These are phyloP conservation scores for Sordariomycetes sp. DNA, from an alignment of 2,329 filamentous ascomycete genomes.

Conservation along the genomic window DNA sequence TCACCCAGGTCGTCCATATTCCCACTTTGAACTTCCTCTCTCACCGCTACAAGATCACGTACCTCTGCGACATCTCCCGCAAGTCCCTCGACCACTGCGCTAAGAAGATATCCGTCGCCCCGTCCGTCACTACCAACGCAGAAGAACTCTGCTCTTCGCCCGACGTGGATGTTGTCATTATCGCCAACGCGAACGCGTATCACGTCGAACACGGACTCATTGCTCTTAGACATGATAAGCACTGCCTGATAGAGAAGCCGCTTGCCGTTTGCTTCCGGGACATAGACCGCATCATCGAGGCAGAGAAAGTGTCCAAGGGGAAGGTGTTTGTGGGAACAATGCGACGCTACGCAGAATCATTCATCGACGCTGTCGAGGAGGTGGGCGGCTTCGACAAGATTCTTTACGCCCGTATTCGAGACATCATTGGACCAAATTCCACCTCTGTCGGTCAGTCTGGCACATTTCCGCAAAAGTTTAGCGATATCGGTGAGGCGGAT, in stretches of 20 bases:
- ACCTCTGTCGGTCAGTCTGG: not conserved
- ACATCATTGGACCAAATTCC: not conserved
- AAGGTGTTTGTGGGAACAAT: not conserved
- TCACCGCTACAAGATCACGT: constrained; percentile 24
- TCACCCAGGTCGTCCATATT: not conserved
- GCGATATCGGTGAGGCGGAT: not conserved
- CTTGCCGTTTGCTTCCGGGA: constrained; percentile 32
- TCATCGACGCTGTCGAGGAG: not conserved
- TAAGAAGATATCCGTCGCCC: constrained; percentile 9
- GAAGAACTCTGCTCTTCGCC: constrained; percentile 25
- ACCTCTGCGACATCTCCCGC: constrained; percentile 36
- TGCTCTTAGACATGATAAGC: constrained; percentile 38
- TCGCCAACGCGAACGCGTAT: constrained; percentile 37
- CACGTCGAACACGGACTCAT: constrained; percentile 37
- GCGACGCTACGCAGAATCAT: not conserved
- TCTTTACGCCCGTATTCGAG: not conserved
- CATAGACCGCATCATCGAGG: constrained; percentile 30
- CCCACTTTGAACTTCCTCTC: not conserved
- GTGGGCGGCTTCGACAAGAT: not conserved
- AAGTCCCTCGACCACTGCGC: constrained; percentile 14
- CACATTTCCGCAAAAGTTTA: not conserved
- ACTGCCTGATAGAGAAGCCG: constrained; percentile 47
- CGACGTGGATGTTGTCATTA: constrained; percentile 38
- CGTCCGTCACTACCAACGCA: constrained; percentile 20
- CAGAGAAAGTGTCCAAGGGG: constrained; percentile 10